Evolutionary conservation across 805 yeast genomes (phyloP).

Genomic region (Wickerhamiella bombiphila): DNA sequence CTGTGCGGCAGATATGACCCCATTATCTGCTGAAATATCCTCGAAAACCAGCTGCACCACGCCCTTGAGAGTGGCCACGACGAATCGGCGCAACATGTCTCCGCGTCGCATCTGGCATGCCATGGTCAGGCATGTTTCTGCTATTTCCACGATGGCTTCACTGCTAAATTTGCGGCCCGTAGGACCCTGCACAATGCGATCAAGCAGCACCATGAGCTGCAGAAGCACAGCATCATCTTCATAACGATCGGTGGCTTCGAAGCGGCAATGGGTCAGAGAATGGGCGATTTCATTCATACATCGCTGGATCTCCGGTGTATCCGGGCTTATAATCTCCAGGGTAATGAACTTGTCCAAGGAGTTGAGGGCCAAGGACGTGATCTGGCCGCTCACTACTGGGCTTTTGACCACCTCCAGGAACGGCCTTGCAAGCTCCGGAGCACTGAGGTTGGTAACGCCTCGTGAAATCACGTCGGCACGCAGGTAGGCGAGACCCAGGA

Average conservation of each 20-base stretch:
- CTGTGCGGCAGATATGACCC: background rate
- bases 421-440: slow-evolving; percentile 68
- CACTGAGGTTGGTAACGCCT: slow-evolving; percentile 43
- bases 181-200: slow-evolving; percentile 47
- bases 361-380: slow-evolving; percentile 67
- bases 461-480: slow-evolving; percentile 48
- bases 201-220: slow-evolving; percentile 65
- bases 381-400: slow-evolving; percentile 70
- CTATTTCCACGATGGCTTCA: slow-evolving; percentile 71
- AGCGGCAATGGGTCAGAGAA: slow-evolving; percentile 83
- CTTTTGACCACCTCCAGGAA: slow-evolving; percentile 72
- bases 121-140: slow-evolving; percentile 79
- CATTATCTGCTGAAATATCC: background rate
- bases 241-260: slow-evolving; percentile 86
- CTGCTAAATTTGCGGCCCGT: slow-evolving; percentile 58
- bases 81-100: slow-evolving; percentile 76
- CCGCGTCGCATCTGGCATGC: slow-evolving; percentile 87
- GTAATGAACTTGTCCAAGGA: slow-evolving; percentile 61
- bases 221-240: slow-evolving; percentile 84
- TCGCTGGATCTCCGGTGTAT: slow-evolving; percentile 40
- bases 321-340: slow-evolving; percentile 46
- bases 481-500: slow-evolving; percentile 67
- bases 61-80: slow-evolving; percentile 30
- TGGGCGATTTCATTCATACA: slow-evolving; percentile 52
- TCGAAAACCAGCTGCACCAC: slow-evolving; percentile 12